Evolutionary conservation across 1,284 basidiomycete genomes (phyloP), one percentile per base, ranked within the genome.

Genomic region (Malassezia dermatis): DNA sequence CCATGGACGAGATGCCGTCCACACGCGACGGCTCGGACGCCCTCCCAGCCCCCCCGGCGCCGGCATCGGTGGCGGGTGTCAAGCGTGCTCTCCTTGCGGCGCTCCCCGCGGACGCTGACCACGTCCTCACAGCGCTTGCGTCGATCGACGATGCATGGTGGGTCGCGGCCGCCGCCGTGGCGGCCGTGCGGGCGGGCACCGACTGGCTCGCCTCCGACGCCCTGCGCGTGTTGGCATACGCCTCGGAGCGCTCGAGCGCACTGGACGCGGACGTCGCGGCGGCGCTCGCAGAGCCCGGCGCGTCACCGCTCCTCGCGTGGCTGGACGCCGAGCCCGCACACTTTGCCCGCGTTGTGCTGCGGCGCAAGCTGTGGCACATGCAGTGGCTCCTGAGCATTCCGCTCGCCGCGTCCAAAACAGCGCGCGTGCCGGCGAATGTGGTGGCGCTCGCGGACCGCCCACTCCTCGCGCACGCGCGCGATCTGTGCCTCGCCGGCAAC

Each of bases 301-400:
- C 37, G 8, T 15, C 11, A 8, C 12, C 15, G 5, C 8, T 47
- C 2, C n/a, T 30, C 12, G 51, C 32, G 15, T 53, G 51, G 51
- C 43, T 53, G 23, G 51, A 39, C 12, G 51, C 34, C 3, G 51
- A 53, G 6, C 24, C 51, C 5, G 27, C 12, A 6, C 43, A 49
- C 13, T 19, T 40, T 21, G 28, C 49, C 8, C 49, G 43, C 19
- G 28, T 52, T 6, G 13, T 57, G 10, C 32, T 57, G 15, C 55
- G 55, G 19, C 49, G 55, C 31, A 30, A 52, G 41, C 31, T 57
- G n/a, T 57, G 55, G 55, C 55, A 48, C 41, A 47, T 57, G 55
- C 49, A 41, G 28, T 57, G 55, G 55, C 55, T 57, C 13, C 45
- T 57, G 23, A 35, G 49, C 47, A 52, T 57, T 13, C 51, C 48